Base-by-base conservation (phyloP, 768 basidiomycete species). In the Auricularia sp. region DNA sequence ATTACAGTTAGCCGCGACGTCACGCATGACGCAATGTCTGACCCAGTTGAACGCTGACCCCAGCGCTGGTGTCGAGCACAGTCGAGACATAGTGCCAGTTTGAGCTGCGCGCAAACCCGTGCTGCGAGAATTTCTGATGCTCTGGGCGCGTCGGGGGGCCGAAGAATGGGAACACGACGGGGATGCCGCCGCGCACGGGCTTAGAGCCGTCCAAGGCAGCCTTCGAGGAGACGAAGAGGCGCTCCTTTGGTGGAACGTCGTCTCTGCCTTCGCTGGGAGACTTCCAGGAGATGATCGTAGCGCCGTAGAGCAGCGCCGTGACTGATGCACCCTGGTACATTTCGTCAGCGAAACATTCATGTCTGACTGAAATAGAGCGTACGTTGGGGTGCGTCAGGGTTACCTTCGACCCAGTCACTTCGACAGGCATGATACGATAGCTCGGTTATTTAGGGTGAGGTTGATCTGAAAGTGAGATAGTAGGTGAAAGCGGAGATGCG, bases 231-330 rank as follows among this genome's bases (percentile, higher is more conserved):
- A 96, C 78, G 69, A 95, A 98, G 34, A 97, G 77, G 11, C 89
- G 79, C 72, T 96, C 93, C 44, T 75, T 70, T 0, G 81, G 77
- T 18, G 66, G 71, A 21, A 72, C 71, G 6, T 75, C 68, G 61
- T 73, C 58, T 18, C 68, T 67, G 23, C 70, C 65, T 44, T 67
- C 68, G 39, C 79, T 79, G 3, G 77, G 73, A 5, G 83, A 77
- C 73, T 86, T 90, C 93, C 93, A 98, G 0, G 93, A 95, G 53
- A 87, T 82, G 18, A 98, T 80, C 0, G 91, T 91, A 0, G 93
- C 93, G 5, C 94, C 94, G 69, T 89, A 96, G 36, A 88, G 76
- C 7, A 91, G 79, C 44, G 92, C 77, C 69, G 85, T 82, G 4
- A 74, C 83, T 5, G 79, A 81, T 14, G 88, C 72, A n/a, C 88